phyloP scores from a whole-genome alignment of 1,284 basidiomycete species.

The Heterobasidion annosum region DNA sequence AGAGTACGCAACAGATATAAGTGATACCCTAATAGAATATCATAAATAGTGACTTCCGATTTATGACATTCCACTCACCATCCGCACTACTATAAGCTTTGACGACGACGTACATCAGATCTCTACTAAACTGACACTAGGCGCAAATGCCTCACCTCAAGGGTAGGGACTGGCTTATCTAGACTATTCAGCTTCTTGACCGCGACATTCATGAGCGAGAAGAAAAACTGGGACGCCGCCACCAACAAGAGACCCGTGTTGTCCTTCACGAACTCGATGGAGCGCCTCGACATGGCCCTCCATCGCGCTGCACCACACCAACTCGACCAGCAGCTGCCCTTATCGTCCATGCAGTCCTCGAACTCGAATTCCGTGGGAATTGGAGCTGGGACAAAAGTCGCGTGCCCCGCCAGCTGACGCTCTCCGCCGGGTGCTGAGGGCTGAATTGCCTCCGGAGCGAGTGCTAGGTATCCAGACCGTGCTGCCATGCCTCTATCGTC shows the following conservation, averaged over 20 bases:
- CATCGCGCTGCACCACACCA: neutral
- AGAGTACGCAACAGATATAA: slow-evolving; percentile 31
- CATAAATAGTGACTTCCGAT: neutral
- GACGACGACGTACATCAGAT: neutral
- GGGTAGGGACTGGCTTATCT: slow-evolving; percentile 46
- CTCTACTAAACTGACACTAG: neutral
- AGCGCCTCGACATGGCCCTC: neutral
- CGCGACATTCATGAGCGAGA: slow-evolving; percentile 49
- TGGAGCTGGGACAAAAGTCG: neutral
- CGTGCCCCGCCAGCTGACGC: neutral
- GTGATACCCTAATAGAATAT: slow-evolving; percentile 27
- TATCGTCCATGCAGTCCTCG: neutral
- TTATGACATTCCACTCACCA: slow-evolving; percentile 23
- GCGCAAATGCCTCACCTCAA: slow-evolving; percentile 34
- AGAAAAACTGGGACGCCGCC: slow-evolving; percentile 50
- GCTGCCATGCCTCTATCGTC: neutral
- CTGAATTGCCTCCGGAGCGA: neutral
- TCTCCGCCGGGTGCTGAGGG: neutral
- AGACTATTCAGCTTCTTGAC: slow-evolving; percentile 54
- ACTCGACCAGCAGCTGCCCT: neutral
- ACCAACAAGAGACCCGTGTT: slow-evolving; percentile 61
- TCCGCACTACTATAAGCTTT: slow-evolving; percentile 39
- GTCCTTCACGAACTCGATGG: slow-evolving; percentile 14
- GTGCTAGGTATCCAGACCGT: neutral
- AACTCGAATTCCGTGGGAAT: neutral